Conservation (phyloP, 1,284 basidiomycete species). For the Pterulicium gracile region DNA sequence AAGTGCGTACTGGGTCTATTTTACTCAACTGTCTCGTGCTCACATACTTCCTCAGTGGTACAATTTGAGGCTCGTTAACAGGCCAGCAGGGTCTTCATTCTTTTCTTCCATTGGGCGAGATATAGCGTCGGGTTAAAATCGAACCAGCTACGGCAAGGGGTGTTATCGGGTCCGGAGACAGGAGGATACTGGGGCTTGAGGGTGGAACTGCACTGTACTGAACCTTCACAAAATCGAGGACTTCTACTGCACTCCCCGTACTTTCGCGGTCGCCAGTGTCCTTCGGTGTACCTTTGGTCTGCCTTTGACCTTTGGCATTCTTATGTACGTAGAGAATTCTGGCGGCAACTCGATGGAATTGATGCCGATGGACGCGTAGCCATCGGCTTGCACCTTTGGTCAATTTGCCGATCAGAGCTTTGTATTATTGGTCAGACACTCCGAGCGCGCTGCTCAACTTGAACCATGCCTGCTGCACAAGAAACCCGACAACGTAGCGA, state of each 20-base stretch:
- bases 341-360: too few species aligned
- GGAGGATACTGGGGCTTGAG: too few species aligned
- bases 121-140: too few species aligned
- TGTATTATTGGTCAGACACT: neutral
- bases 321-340: too few species aligned
- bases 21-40: conserved; percentile 10
- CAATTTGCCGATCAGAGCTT: neutral
- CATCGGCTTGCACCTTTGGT: neutral
- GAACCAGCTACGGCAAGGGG: too few species aligned
- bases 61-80: conserved; percentile 79
- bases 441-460: conserved; percentile 14
- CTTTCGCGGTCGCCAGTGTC: neutral
- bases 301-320: too few species aligned
- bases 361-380: too few species aligned
- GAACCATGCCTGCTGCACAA: conserved; percentile 25
- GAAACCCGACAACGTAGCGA: conserved; percentile 44
- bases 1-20: conserved; percentile 52
- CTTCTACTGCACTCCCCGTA: neutral
- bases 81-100: too few species aligned
- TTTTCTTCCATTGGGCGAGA: too few species aligned
- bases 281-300: too few species aligned
- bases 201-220: too few species aligned
- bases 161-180: too few species aligned
- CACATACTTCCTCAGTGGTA: conserved; percentile 44
- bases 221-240: neutral